phyloP scores from a whole-genome alignment of 2,329 filamentous ascomycete genomes.

The Colletotrichum lini region DNA sequence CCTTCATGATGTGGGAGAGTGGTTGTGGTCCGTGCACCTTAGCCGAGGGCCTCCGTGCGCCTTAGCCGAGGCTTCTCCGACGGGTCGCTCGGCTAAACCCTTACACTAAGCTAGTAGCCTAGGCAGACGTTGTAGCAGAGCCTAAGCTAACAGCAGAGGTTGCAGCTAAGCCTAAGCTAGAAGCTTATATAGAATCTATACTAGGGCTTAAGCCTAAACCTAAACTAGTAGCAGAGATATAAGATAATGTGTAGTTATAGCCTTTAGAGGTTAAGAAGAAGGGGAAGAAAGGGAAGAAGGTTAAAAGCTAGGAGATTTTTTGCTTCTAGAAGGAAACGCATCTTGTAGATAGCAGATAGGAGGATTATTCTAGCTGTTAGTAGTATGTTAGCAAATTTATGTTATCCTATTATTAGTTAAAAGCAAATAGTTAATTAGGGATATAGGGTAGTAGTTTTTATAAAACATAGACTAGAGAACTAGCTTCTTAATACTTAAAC shows the following conservation, averaged over 20 bases:
- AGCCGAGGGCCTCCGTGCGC: too few relatives aligned
- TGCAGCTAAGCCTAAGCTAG: neutral
- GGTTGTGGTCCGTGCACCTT: too few relatives aligned
- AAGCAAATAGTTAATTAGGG: conserved; percentile 45
- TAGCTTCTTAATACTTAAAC: too few relatives aligned
- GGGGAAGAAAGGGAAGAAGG: conserved; percentile 1
- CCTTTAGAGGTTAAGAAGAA: conserved; percentile 17
- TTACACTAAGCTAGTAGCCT: neutral
- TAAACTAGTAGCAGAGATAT: neutral
- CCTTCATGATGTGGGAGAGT: too few relatives aligned
- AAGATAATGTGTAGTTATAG: neutral
- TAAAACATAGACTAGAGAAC: too few relatives aligned
- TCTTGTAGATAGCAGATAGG: conserved; percentile 1
- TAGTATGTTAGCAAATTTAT: neutral
- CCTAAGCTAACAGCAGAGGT: neutral
- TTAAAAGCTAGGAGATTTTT: neutral
- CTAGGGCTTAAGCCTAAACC: neutral
- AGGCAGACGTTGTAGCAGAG: neutral
- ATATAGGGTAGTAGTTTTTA: conserved; percentile 3
- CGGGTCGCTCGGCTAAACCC: too few relatives aligned
- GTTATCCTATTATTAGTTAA: neutral
- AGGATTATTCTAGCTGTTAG: conserved; percentile 3
- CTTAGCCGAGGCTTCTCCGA: too few relatives aligned
- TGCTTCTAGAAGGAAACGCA: conserved; percentile 3
- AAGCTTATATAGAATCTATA: neutral